phyloP scores from a whole-genome alignment of 2,329 filamentous ascomycete species.

The Fusarium brevicatenulatum region DNA sequence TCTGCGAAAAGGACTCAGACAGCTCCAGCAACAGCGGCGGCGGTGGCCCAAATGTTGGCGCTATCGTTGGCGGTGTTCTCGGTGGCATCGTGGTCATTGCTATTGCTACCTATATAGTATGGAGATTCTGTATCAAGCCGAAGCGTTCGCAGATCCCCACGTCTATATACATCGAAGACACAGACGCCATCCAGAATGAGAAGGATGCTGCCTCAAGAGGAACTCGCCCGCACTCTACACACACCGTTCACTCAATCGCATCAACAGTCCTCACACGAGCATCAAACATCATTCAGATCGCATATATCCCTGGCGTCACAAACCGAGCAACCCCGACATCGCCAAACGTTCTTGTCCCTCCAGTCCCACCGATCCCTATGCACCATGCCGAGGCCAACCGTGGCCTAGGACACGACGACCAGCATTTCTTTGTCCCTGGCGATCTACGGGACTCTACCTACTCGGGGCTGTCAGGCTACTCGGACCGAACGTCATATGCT shows the following conservation, averaged over 20 bases:
- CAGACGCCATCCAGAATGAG: constrained; percentile 57
- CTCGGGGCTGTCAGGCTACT: constrained; percentile 75
- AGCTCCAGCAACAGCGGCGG: constrained; percentile 38
- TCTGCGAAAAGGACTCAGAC: constrained; percentile 53
- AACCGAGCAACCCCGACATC: constrained; percentile 90
- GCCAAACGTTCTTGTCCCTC: constrained; percentile 83
- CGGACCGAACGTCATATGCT: constrained; percentile 70
- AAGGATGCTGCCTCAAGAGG: constrained; percentile 56
- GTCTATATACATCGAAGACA: constrained; percentile 66
- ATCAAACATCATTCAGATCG: constrained; percentile 99
- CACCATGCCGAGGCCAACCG: constrained; percentile 59
- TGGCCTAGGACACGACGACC: constrained; percentile 72
- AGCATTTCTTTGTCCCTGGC: constrained; percentile 92
- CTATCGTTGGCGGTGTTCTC: constrained; percentile 91
- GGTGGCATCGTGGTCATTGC: constrained; percentile 82
- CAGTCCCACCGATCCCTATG: constrained; percentile 89
- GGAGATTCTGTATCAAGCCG: constrained; percentile 87
- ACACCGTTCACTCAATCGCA: constrained; percentile 90
- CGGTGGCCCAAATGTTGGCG: constrained; percentile 75
- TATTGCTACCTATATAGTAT: constrained; percentile 81
- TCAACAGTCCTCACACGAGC: constrained; percentile 95
- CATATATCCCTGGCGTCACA: constrained; percentile 96
- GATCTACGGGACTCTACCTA: constrained; percentile 93
- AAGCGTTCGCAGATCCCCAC: constrained; percentile 71
- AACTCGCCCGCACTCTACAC: constrained; percentile 76